Conservation (phyloP, 2,329 filamentous ascomycete species). For the Colletotrichum brevisporum region DNA sequence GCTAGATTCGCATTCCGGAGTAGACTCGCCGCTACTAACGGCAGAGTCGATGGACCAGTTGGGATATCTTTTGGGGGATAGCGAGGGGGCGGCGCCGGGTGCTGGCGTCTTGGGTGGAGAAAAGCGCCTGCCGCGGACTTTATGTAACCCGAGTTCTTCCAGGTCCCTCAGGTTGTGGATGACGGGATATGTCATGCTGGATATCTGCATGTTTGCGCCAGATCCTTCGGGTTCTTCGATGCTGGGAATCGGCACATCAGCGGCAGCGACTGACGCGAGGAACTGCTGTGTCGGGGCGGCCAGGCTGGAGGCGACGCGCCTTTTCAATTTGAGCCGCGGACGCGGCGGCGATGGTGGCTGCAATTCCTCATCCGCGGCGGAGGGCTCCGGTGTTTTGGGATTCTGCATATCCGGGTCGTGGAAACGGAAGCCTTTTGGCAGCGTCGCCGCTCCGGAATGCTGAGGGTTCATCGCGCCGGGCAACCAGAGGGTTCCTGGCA, state of each 20-base stretch:
- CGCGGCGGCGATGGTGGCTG: slow-evolving; percentile 65
- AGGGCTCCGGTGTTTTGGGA: slow-evolving; percentile 69
- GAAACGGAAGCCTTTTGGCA: slow-evolving; percentile 59
- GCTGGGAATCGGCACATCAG: slow-evolving; percentile 75
- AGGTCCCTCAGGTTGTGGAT: slow-evolving; percentile 53
- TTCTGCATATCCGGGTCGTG: slow-evolving; percentile 51
- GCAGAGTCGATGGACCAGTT: slow-evolving; percentile 72
- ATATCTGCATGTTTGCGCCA: slow-evolving; percentile 59
- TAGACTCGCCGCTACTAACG: slow-evolving; percentile 71
- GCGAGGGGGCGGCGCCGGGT: slow-evolving; percentile 59
- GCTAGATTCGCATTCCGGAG: slow-evolving; percentile 71
- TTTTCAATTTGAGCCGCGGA: slow-evolving; percentile 69
- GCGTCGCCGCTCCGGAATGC: slow-evolving; percentile 60
- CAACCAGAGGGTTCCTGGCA: slow-evolving; percentile 39
- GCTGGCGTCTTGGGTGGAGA: slow-evolving; percentile 74
- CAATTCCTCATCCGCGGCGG: slow-evolving; percentile 50
- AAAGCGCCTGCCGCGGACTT: slow-evolving; percentile 58
- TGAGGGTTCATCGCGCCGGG: slow-evolving; percentile 59
- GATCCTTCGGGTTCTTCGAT: slow-evolving; percentile 68
- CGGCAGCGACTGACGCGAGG: slow-evolving; percentile 76
- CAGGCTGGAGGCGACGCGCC: slow-evolving; percentile 66
- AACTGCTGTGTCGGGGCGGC: slow-evolving; percentile 75
- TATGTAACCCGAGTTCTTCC: slow-evolving; percentile 49
- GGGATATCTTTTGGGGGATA: slow-evolving; percentile 65
- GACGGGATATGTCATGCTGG: slow-evolving; percentile 50